Evolutionary conservation across 441 rosid genomes (phyloP).

Genomic region (Pelargonium fulgidum): DNA sequence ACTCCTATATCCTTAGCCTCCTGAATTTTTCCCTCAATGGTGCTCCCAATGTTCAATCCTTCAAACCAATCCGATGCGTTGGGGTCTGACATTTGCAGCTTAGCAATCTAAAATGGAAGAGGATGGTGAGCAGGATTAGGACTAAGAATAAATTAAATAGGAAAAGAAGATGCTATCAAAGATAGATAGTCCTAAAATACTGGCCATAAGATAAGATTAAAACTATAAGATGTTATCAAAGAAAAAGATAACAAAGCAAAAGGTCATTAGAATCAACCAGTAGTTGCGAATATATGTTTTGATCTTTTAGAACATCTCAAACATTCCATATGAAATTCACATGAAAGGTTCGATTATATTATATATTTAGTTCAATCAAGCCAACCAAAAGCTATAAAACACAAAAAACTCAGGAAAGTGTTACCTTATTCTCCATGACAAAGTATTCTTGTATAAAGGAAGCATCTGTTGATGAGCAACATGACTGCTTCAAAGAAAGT

Average conservation of each 20-base stretch:
- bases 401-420: neutral
- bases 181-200: neutral
- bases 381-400: neutral
- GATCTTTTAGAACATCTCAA: too few species aligned
- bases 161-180: neutral
- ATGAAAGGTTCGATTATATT: neutral
- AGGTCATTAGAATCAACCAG: neutral
- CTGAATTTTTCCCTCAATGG: constrained; percentile 62
- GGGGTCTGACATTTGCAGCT: constrained; percentile 44
- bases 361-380: neutral
- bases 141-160: neutral
- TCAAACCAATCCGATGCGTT: constrained; percentile 58
- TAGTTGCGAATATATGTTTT: neutral
- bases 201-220: neutral
- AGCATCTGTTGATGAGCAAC: constrained; percentile 77
- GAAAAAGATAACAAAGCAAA: neutral
- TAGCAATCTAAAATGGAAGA: constrained; percentile 50
- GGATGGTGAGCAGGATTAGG: neutral
- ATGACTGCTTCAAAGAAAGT: constrained; percentile 79
- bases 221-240: neutral
- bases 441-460: constrained; percentile 74
- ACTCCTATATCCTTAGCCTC: constrained; percentile 78
- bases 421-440: constrained; percentile 73
- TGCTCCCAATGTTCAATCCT: constrained; percentile 60
- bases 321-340: neutral